A percentile compares a stretch with the other conserved stretches of the same genome.
These are phyloP conservation scores for Backusella morwellensis DNA, from an alignment of 192 early-diverging fungal species.

Conservation along the genomic window DNA sequence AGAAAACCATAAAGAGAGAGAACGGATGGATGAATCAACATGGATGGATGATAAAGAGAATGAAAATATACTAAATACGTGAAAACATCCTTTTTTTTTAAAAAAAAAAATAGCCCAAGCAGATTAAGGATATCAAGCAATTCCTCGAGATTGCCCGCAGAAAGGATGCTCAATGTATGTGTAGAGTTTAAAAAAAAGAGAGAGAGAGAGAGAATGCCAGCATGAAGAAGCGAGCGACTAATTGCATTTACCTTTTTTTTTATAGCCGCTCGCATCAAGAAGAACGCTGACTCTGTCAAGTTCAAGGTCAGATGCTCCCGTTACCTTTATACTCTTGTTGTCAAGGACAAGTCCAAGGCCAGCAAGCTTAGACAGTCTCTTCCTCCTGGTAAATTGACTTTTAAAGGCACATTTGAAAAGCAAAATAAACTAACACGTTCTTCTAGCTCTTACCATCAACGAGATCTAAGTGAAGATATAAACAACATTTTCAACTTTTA, in stretches of 20 bases:
- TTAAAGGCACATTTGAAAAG: not conserved
- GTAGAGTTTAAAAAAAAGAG: not conserved
- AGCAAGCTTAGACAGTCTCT: conserved; percentile 95
- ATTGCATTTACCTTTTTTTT: not conserved
- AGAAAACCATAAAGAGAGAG: not conserved
- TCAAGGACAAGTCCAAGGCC: conserved; percentile 93
- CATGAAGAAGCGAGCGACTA: not conserved
- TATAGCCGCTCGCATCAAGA: conserved; percentile 90
- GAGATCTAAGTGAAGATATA: conserved; percentile 28
- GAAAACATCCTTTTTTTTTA: not conserved
- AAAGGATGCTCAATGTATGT: conserved; percentile 88
- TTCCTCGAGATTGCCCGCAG: conserved; percentile 95
- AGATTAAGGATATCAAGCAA: conserved; percentile 97
- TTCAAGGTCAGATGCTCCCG: conserved; percentile 99
- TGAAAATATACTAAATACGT: not conserved
- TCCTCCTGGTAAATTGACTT: conserved; percentile 73
- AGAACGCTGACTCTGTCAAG: conserved; percentile 90
- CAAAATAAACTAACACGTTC: not conserved
- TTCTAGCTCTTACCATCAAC: conserved; percentile 30
- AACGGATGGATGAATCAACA: not conserved
- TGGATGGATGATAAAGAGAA: not conserved
- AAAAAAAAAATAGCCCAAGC: conserved; percentile 75
- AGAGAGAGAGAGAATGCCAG: not conserved
- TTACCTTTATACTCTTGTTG: conserved; percentile 98
- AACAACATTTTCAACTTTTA: not conserved